Base-by-base conservation (phyloP, 257 asterid genomes). In the Cruciata laevipes region DNA sequence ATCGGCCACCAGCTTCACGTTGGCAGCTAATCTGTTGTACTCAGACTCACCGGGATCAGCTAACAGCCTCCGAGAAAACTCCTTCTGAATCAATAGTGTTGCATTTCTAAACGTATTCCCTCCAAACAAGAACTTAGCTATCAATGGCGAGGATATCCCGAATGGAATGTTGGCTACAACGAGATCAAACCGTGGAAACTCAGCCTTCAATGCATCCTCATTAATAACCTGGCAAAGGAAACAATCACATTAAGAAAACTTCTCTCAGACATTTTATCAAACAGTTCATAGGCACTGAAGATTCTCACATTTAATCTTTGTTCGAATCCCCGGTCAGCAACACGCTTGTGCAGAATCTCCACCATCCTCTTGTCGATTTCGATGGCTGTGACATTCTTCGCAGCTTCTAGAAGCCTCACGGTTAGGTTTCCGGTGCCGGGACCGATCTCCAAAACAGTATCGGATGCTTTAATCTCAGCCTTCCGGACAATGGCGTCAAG, bases 381-480 rank as follows among this genome's bases (percentile, higher is more conserved):
- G 11, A 94, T 75, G 0, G 97, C 89, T 9, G 85, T 83, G 5
- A 94, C 97, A 8, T 73, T 83, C 66, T 76, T 80, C 31, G 95
- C 96, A 7, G 83, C 85, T 74, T 86, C 83, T 18, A 90, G 95
- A 65, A 94, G 95, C 90, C 83, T 88, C 69, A 90, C 71, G 35
- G 99, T 94, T 71, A 94, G 95, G 72, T 94, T 88, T 37, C 99
- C 97, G 0, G 99, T 94, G 32, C 99, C 99, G 17, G 99, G 96
- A 20, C 99, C 99, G 71, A 94, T 88, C 72, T 94, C 99, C 64
- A 94, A 69, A 63, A 94, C 95, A 5, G 96, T 90, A 31, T 94
- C 99, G 51, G 83, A 83, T 11, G 90, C 75, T 25, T 73, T 81
- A 63, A 94, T 76, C 53, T 77, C 73, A n/a, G 99, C 87, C 69